Conservation (phyloP, 1,139 yeast species). For the Zygosaccharomyces pseudobailii region DNA sequence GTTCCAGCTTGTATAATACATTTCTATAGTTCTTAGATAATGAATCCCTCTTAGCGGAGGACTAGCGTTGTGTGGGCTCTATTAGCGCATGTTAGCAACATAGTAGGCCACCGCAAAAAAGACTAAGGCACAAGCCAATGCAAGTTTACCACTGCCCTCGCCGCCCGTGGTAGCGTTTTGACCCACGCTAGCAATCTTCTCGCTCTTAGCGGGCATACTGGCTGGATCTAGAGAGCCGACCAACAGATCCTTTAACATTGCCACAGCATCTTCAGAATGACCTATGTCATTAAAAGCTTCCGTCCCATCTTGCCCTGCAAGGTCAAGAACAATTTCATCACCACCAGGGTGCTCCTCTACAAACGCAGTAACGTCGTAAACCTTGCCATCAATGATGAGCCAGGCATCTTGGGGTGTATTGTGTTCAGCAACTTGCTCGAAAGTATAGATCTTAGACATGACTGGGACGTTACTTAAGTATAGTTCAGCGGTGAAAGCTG, state of each 20-base stretch:
- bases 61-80: neutral
- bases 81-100: constrained; percentile 32
- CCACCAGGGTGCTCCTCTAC: constrained; percentile 99
- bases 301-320: constrained; percentile 91
- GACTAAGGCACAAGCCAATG: constrained; percentile 47
- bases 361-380: constrained; percentile 78
- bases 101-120: constrained; percentile 56
- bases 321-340: constrained; percentile 88
- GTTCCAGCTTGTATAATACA: constrained; percentile 4
- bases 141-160: constrained; percentile 37
- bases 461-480: neutral
- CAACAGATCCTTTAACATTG: constrained; percentile 58
- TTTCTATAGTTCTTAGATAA: neutral
- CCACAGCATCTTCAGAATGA: constrained; percentile 94
- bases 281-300: constrained; percentile 95
- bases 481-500: neutral
- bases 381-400: constrained; percentile 87
- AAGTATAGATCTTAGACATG: constrained; percentile 45
- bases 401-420: constrained; percentile 75
- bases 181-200: constrained; percentile 14
- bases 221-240: constrained; percentile 61
- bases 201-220: constrained; percentile 29
- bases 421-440: constrained; percentile 76
- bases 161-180: constrained; percentile 27
- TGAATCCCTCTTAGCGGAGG: neutral